Evolutionary conservation across 352 stramenopile species (phyloP).

Genomic region (Globisporangium nagaii): DNA sequence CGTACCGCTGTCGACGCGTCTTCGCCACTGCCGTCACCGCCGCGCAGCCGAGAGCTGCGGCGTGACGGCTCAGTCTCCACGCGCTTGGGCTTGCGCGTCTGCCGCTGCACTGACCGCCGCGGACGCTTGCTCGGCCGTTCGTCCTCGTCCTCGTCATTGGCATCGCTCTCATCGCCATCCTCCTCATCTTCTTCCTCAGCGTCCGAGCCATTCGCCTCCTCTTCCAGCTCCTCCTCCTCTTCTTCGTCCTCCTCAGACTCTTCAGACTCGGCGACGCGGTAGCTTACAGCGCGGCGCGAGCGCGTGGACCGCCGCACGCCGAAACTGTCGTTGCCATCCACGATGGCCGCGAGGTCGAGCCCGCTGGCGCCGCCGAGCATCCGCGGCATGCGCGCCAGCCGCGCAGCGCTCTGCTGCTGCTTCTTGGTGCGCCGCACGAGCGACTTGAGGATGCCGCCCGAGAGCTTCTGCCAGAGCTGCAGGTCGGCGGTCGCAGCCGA

Average conservation of each 20-base stretch:
- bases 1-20: conserved; percentile 1
- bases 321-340: conserved; percentile 16
- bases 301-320: conserved; percentile 35
- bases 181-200: conserved; percentile 16
- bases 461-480: conserved; percentile 46
- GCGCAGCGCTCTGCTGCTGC: conserved; percentile 28
- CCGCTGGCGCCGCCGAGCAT: conserved; percentile 26
- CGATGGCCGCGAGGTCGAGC: conserved; percentile 20
- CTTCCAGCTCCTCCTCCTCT: conserved; percentile 9
- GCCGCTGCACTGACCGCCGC: neutral
- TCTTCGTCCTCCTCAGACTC: conserved; percentile 27
- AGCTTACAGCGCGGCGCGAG: conserved; percentile 41
- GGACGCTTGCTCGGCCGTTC: conserved; percentile 1
- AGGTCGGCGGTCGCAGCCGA: conserved; percentile 43
- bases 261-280: conserved; percentile 33
- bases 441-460: conserved; percentile 36
- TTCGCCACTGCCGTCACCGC: neutral
- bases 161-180: conserved; percentile 1
- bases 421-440: conserved; percentile 46
- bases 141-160: conserved; percentile 9
- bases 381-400: conserved; percentile 33
- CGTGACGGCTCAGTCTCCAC: conserved; percentile 4
- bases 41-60: conserved; percentile 8
- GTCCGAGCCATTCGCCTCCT: conserved; percentile 9
- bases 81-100: neutral